Base-by-base conservation (phyloP, 495 filamentous ascomycete genomes). In the Bacidia gigantensis region DNA sequence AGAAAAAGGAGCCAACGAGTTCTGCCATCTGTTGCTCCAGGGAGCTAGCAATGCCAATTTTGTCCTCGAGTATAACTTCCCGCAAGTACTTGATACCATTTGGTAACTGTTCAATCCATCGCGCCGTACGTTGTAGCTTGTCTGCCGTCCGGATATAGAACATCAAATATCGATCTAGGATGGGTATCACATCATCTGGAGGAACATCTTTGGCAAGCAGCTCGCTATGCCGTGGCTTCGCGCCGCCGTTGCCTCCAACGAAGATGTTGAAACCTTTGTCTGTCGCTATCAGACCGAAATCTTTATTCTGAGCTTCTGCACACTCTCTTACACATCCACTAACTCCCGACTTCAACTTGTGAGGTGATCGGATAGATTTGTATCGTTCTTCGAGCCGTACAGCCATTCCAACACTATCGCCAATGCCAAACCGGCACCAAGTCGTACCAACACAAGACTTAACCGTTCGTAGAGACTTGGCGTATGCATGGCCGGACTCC, bases 141-240 rank as follows among this genome's bases (percentile, higher is more conserved):
- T 97, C 90, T 40, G 89, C 90, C 0, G 90, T 95, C 55, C 88
- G 86, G 63, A 97, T 95, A 69, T 97, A 95, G 74, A 97, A 94
- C 71, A 89, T 87, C 11, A 95, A 72, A 65, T 94, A 97, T 24
- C 90, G 81, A 65, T 97, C 90, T 0, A 97, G 71, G 32, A 95
- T 85, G 11, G 87, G 84, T 21, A 95, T 71, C 22, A 95, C 80
- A 61, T 93, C 83, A 49, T 89, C 83, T 0, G 87, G 79, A 0
- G 89, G 81, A 0, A 94, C 88, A 64, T 97, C 89, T 60, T 89
- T 94, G 39, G 86, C 85, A 0, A 97, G 77, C n/a, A 95, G 74
- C 57, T 94, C 87, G 1, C 80, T 80, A 62, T 97, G 90, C 18
- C 76, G 71, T 11, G 90, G 90, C 51, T 85, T 90, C 3, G 89